These are phyloP conservation scores for Phytophthora tubulina DNA, from an alignment of 352 stramenopile genomes.

Conservation along the genomic window DNA sequence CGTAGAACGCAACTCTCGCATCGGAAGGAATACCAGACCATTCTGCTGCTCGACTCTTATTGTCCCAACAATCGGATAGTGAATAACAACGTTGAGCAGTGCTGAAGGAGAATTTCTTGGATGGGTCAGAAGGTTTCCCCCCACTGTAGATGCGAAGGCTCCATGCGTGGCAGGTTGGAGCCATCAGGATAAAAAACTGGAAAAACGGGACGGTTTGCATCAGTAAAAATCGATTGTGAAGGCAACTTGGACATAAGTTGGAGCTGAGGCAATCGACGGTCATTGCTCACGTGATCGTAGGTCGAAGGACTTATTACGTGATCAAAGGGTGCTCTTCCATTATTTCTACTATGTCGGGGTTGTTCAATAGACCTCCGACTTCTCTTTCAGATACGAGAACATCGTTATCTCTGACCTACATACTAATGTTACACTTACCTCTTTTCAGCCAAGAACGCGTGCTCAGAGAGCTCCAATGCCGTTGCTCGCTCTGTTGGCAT, in stretches of 20 bases:
- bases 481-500: constrained; percentile 64
- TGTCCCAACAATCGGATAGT: constrained; percentile 18
- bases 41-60: constrained; percentile 15
- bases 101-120: constrained; percentile 23
- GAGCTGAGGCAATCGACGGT: background rate
- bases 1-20: constrained; percentile 26
- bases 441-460: constrained; percentile 61
- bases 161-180: constrained; percentile 6
- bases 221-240: constrained; percentile 10
- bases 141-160: constrained; percentile 18
- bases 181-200: background rate
- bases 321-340: background rate
- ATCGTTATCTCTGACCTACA: constrained; percentile 6
- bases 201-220: background rate
- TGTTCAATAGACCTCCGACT: background rate
- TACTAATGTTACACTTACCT: constrained; percentile 40
- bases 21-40: constrained; percentile 25
- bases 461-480: constrained; percentile 63
- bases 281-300: background rate
- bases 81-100: constrained; percentile 24
- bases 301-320: background rate
- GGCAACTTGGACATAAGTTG: background rate
- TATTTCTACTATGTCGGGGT: constrained; percentile 7
- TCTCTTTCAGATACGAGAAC: background rate
- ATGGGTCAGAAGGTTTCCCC: constrained; percentile 19